These are phyloP conservation scores for Talaromyces sp. DNA, from an alignment of 2,329 filamentous ascomycete genomes.

Conservation along the genomic window DNA sequence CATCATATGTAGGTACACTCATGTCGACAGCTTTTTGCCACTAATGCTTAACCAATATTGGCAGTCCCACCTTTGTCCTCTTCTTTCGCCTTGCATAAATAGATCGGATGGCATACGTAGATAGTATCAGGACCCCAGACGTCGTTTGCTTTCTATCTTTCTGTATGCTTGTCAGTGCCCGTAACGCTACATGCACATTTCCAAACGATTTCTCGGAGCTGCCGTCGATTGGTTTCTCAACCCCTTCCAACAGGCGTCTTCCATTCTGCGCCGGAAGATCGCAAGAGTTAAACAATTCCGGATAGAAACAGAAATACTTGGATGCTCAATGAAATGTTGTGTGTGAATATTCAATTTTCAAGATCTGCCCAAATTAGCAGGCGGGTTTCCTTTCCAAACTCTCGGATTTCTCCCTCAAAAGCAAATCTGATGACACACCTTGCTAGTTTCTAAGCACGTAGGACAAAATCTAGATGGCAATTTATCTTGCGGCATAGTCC, in stretches of 20 bases:
- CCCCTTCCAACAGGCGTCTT: background rate
- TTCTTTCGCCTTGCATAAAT: constrained; percentile 1
- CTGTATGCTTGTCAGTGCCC: background rate
- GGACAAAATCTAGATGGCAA: background rate
- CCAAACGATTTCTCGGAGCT: background rate
- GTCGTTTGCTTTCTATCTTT: background rate
- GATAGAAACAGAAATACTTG: background rate
- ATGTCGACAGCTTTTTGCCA: background rate
- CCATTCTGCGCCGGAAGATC: background rate
- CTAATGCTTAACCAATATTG: background rate
- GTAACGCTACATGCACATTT: background rate
- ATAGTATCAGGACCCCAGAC: background rate
- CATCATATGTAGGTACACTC: background rate
- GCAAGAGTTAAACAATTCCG: background rate
- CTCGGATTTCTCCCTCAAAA: background rate
- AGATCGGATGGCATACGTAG: background rate
- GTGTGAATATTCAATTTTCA: background rate
- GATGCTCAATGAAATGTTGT: background rate
- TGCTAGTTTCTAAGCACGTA: background rate
- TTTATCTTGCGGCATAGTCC: background rate
- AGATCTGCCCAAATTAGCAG: background rate
- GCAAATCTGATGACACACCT: background rate
- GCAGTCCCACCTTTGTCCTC: background rate
- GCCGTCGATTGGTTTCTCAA: background rate
- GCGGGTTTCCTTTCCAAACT: background rate